Evolutionary conservation across 352 stramenopile genomes (phyloP).

Genomic region (Phytophthora citricola): DNA sequence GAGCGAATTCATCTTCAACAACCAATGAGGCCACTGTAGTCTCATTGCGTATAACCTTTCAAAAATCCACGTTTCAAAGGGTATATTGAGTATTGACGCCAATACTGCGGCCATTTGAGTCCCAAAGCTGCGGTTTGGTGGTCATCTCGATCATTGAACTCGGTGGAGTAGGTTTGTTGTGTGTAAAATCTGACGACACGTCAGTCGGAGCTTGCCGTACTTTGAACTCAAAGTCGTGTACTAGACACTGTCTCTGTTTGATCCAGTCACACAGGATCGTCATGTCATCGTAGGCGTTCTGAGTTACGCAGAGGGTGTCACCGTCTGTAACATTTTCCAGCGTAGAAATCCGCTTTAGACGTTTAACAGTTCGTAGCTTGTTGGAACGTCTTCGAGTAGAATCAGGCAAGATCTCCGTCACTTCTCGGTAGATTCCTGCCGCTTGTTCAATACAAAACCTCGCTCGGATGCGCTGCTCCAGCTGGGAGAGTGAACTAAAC

Average conservation of each 20-base stretch:
- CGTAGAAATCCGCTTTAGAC: constrained; percentile 44
- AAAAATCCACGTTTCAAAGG: constrained; percentile 3
- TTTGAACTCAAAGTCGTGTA: constrained; percentile 36
- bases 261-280: constrained; percentile 74
- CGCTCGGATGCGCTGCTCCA: constrained; percentile 41
- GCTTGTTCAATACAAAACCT: constrained; percentile 38
- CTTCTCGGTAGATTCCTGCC: constrained; percentile 61
- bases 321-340: constrained; percentile 58
- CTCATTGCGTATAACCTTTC: neutral
- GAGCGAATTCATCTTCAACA: too few relatives aligned
- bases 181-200: neutral
- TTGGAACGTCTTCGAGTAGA: neutral
- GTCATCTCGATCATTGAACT: neutral
- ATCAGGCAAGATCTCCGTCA: constrained; percentile 15
- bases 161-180: neutral
- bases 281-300: constrained; percentile 74
- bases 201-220: constrained; percentile 1
- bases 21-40: too few relatives aligned
- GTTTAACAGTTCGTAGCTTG: constrained; percentile 15
- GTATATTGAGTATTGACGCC: constrained; percentile 27
- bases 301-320: constrained; percentile 66
- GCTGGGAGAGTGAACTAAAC: constrained; percentile 49
- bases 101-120: constrained; percentile 61
- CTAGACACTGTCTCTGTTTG: constrained; percentile 45
- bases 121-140: constrained; percentile 47